Evolutionary conservation across 73 alveolate species (phyloP).

Genomic region (Durusdinium trenchii): DNA sequence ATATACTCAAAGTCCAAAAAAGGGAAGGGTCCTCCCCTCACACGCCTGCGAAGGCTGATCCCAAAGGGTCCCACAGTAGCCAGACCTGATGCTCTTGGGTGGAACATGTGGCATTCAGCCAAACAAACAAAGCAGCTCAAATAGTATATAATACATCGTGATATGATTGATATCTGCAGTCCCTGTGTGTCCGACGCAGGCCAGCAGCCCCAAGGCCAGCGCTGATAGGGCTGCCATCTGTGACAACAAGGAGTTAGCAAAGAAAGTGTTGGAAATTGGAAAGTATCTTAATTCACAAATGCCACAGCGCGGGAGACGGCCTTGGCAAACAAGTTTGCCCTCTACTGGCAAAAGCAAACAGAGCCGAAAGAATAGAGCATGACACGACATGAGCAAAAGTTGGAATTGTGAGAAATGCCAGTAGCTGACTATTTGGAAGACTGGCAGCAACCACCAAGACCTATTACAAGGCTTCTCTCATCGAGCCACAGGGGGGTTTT

Average conservation of each 20-base stretch:
- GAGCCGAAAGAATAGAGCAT: not conserved
- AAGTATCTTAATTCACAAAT: not conserved
- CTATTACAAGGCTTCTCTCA: too few relatives aligned
- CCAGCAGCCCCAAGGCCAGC: conserved; percentile 33
- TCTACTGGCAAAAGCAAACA: not conserved
- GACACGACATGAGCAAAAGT: too few relatives aligned
- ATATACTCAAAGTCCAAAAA: too few relatives aligned
- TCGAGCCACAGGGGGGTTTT: too few relatives aligned
- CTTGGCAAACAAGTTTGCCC: conserved; percentile 23
- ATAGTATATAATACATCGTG: not conserved
- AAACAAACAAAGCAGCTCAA: not conserved
- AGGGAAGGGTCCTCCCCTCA: too few relatives aligned
- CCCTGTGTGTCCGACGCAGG: too few relatives aligned
- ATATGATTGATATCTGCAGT: too few relatives aligned
- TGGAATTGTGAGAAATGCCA: too few relatives aligned
- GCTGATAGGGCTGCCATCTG: conserved; percentile 54
- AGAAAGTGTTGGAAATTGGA: not conserved
- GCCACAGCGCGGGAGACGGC: too few relatives aligned
- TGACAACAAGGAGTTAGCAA: not conserved
- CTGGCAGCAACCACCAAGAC: too few relatives aligned
- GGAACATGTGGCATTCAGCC: not conserved
- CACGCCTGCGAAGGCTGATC: conserved; percentile 58
- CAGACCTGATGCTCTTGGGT: conserved; percentile 2
- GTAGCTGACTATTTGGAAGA: too few relatives aligned
- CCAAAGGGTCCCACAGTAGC: conserved; percentile 36